phyloP scores from a whole-genome alignment of 441 rosid genomes.

The Pelargonium myrrhifolium region DNA sequence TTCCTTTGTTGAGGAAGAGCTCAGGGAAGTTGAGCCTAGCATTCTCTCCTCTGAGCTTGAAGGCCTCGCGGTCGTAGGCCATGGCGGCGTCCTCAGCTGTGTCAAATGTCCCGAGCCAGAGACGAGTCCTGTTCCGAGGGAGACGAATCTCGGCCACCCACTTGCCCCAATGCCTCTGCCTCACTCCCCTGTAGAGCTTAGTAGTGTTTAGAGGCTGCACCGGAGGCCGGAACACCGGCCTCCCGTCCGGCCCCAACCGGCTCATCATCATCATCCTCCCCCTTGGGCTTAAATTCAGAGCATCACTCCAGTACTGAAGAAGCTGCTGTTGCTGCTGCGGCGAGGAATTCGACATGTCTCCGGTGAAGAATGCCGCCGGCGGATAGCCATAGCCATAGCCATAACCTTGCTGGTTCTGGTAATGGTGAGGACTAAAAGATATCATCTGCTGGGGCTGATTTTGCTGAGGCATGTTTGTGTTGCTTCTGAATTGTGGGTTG shows the following conservation, averaged over 20 bases:
- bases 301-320: background rate
- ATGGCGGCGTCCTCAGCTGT: constrained; percentile 16
- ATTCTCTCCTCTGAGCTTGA: constrained; percentile 15
- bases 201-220: background rate
- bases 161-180: constrained; percentile 3
- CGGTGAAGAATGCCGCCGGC: background rate
- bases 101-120: constrained; percentile 18
- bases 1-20: constrained; percentile 2
- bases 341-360: background rate
- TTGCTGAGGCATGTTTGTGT: background rate
- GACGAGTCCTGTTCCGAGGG: background rate
- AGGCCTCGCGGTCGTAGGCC: constrained; percentile 21
- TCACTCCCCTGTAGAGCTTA: background rate
- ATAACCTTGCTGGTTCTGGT: background rate
- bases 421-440: background rate
- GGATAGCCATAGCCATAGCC: background rate
- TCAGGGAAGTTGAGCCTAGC: constrained; percentile 19
- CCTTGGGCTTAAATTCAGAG: constrained; percentile 1
- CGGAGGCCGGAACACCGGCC: background rate
- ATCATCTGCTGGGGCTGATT: background rate
- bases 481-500: background rate
- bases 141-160: background rate
- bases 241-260: constrained; percentile 23
- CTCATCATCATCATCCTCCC: constrained; percentile 12
- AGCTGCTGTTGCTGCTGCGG: background rate